phyloP scores from a whole-genome alignment of 2,329 filamentous ascomycete genomes.

The Diaporthe helianthi region DNA sequence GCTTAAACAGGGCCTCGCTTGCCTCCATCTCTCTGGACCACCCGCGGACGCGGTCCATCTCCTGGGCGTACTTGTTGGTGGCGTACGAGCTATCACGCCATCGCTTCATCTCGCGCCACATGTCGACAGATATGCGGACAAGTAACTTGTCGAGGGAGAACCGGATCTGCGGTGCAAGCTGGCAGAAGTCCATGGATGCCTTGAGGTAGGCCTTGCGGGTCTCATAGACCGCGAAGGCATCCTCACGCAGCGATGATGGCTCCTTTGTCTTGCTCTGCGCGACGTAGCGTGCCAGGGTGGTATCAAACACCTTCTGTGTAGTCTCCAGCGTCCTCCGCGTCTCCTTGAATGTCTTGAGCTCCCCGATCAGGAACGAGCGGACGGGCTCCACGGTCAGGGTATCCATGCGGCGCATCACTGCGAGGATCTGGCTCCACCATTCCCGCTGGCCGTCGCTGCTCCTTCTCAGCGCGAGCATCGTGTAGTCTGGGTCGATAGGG shows the following conservation, averaged over 20 bases:
- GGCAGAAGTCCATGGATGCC: constrained; percentile 91
- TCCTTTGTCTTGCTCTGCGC: constrained; percentile 93
- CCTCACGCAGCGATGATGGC: constrained; percentile 86
- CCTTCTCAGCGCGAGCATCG: constrained; percentile 82
- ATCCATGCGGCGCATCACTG: constrained; percentile 80
- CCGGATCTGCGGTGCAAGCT: constrained; percentile 84
- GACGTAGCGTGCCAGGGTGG: constrained; percentile 80
- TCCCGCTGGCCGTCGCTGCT: constrained; percentile 87
- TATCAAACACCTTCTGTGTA: constrained; percentile 85
- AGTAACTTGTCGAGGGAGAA: constrained; percentile 85
- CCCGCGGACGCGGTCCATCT: constrained; percentile 90
- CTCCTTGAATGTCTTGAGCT: constrained; percentile 88
- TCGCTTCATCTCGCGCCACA: constrained; percentile 85
- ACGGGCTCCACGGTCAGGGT: constrained; percentile 81
- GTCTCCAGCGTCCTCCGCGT: constrained; percentile 76
- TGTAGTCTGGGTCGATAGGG: constrained; percentile 94
- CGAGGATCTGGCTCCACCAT: constrained; percentile 81
- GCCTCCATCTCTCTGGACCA: constrained; percentile 96
- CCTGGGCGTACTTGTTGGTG: constrained; percentile 72
- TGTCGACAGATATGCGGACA: constrained; percentile 82
- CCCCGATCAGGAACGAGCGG: constrained; percentile 75
- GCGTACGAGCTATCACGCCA: constrained; percentile 70
- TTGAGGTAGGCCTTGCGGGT: constrained; percentile 89
- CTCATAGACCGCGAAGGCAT: constrained; percentile 95
- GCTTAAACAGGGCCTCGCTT: constrained; percentile 81